Evolutionary conservation across 2,329 filamentous ascomycete species (phyloP), one percentile per base, ranked within the genome.

Genomic region (Cercospora janseana): DNA sequence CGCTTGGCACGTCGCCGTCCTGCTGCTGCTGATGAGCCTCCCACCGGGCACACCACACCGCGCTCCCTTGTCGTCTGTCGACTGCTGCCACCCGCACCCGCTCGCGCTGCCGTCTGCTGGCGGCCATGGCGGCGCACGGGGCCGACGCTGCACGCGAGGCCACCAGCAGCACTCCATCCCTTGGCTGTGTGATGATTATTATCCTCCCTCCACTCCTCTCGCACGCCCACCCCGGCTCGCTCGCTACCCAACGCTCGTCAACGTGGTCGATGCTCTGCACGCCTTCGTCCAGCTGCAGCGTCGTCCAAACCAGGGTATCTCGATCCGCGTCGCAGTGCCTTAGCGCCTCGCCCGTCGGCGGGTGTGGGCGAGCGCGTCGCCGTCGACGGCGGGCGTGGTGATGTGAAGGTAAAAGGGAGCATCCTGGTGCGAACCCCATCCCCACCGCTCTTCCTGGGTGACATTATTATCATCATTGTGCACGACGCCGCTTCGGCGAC

Each of bases 281-380:
- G 54, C 54, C 56, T 59, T 59, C 24, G 56, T 57, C 51, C 51
- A 53, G 54, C 46, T 55, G 56, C 56, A 59, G 46, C 52, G 41
- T 46, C 15, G 37, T 53, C 49, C 44, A 52, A 56, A 57, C 56
- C 56, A 59, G 54, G 56, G 49, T 55, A 51, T 58, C 53, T 56
- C 26, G 42, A 58, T 58, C 49, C 54, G 56, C 46, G 37, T 37
- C 42, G 43, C 13, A 46, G 46, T 59, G 54, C 56, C 49, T 55
- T 59, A 59, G 54, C 54, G 56, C 46, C 50, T 52, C 46, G 49
- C 44, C 35, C n/a, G n/a, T n/a, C 18, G 20, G 27, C 13, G 26
- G 6, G 26, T 27, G 26, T 27, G 26, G 6, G 26, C 12, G 46
- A 55, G 47, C 54, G 50, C 52, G 53, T 56, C 48, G 47, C 53